phyloP scores from a whole-genome alignment of 768 basidiomycete genomes.

The Naematelia encephala region DNA sequence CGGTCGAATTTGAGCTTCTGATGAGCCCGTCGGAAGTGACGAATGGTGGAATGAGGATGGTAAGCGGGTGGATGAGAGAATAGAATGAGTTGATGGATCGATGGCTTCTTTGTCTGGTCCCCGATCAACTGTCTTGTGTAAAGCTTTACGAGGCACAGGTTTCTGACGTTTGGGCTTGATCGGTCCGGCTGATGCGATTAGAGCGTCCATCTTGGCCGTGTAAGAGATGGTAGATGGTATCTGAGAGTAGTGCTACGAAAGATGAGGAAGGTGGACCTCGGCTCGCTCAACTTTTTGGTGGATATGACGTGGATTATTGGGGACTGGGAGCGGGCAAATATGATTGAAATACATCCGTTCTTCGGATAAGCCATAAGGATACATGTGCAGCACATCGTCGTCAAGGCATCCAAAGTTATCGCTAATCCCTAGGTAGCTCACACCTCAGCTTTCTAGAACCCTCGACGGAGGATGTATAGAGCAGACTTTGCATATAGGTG shows the following conservation, averaged over 20 bases:
- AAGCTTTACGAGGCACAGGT: neutral
- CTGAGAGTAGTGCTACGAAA: too few relatives aligned
- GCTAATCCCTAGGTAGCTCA: too few relatives aligned
- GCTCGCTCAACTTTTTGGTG: neutral
- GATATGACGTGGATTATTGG: neutral
- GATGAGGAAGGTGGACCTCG: neutral
- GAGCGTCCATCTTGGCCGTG: slow-evolving; percentile 60
- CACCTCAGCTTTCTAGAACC: too few relatives aligned
- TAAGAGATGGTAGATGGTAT: neutral
- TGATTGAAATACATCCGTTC: too few relatives aligned
- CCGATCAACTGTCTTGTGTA: slow-evolving; percentile 41
- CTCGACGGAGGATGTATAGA: too few relatives aligned
- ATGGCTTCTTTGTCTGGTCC: slow-evolving; percentile 46
- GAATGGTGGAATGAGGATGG: slow-evolving; percentile 67
- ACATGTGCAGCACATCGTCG: too few relatives aligned
- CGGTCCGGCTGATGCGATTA: slow-evolving; percentile 62
- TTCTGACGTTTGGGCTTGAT: slow-evolving; percentile 12
- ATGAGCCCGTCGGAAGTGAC: slow-evolving; percentile 53
- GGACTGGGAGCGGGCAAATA: neutral
- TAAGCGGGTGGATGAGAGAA: slow-evolving; percentile 60
- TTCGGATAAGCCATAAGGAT: too few relatives aligned
- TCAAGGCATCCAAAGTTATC: too few relatives aligned
- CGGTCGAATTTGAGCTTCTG: slow-evolving; percentile 48
- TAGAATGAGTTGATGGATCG: slow-evolving; percentile 61
- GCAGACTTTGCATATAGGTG: too few relatives aligned